A percentile compares a stretch with the other conserved stretches of the same genome.
Evolutionary conservation across 2,329 filamentous ascomycete species (phyloP).

Genomic region (Shiraia bambusicola): DNA sequence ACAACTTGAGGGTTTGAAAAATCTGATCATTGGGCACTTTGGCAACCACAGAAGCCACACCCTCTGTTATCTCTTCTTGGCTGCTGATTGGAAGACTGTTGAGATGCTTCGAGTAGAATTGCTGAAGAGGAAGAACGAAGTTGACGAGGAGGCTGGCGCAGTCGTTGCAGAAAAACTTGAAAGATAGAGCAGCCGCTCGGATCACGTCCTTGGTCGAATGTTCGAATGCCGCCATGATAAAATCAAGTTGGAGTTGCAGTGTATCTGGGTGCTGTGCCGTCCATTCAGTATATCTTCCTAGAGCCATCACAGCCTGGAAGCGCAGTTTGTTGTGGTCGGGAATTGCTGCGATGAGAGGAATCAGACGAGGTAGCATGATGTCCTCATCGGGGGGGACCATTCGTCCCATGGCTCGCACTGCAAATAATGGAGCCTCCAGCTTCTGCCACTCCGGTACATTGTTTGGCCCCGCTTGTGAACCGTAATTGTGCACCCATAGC

Average conservation of each 20-base stretch:
- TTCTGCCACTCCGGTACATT: conserved; percentile 94
- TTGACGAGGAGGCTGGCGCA: conserved; percentile 83
- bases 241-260: conserved; percentile 88
- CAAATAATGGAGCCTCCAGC: conserved; percentile 91
- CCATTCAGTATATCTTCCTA: conserved; percentile 97
- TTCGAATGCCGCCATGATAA: conserved; percentile 90
- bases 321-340: conserved; percentile 96
- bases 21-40: conserved; percentile 79
- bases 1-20: conserved; percentile 84
- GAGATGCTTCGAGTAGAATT: conserved; percentile 87
- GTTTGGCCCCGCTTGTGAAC: conserved; percentile 68
- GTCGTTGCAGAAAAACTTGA: conserved; percentile 96
- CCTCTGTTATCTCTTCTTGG: conserved; percentile 95
- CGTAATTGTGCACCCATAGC: conserved; percentile 82
- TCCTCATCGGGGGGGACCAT: conserved; percentile 92
- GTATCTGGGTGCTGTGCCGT: conserved; percentile 92
- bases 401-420: conserved; percentile 91
- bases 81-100: conserved; percentile 82
- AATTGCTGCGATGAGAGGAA: conserved; percentile 90
- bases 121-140: conserved; percentile 82
- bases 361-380: conserved; percentile 84
- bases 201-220: conserved; percentile 88
- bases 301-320: conserved; percentile 96
- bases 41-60: conserved; percentile 87
- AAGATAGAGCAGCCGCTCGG: conserved; percentile 85